Percentiles rank a stretch among this genome's conserved stretches.
Evolutionary conservation across 169 alveolate genomes (phyloP).

Genomic region (Sarcocystis neurona): DNA sequence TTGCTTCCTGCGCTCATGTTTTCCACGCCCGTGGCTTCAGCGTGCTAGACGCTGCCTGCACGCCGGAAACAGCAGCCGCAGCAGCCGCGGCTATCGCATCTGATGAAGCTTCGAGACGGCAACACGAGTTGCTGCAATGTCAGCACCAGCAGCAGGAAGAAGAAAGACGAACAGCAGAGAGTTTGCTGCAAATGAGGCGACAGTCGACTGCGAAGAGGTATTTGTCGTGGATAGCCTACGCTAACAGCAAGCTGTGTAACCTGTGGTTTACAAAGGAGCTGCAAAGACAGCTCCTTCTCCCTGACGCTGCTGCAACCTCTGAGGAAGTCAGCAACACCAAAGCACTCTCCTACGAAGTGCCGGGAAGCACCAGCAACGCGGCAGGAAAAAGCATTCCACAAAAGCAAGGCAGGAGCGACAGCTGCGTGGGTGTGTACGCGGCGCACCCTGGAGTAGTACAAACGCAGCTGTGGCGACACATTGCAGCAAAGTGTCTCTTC

Average conservation of each 20-base stretch:
- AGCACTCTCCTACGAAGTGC: not conserved
- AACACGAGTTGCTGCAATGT: too few species aligned
- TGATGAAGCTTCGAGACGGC: not conserved
- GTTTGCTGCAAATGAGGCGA: too few species aligned
- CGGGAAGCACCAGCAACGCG: not conserved
- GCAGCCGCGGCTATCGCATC: conserved; percentile 9
- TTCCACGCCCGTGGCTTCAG: not conserved
- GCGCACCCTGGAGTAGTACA: conserved; percentile 45
- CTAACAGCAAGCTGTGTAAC: conserved; percentile 42
- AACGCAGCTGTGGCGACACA: conserved; percentile 32
- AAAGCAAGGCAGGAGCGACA: not conserved
- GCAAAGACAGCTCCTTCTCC: conserved; percentile 24
- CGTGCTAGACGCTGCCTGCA: conserved; percentile 20
- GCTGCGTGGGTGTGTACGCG: conserved; percentile 21
- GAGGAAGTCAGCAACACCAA: not conserved
- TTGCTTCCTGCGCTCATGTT: conserved; percentile 18
- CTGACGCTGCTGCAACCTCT: conserved; percentile 21
- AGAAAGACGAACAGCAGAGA: too few species aligned
- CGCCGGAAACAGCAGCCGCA: not conserved
- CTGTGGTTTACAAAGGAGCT: conserved; percentile 53
- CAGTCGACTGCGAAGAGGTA: not conserved
- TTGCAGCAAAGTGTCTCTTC: not conserved
- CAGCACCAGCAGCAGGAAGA: too few species aligned
- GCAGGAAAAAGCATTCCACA: not conserved
- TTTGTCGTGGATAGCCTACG: conserved; percentile 24